Percentiles rank a stretch among this genome's conserved stretches.
phyloP scores from a whole-genome alignment of 306 rosid genomes.

The Mucuna pruriens region DNA sequence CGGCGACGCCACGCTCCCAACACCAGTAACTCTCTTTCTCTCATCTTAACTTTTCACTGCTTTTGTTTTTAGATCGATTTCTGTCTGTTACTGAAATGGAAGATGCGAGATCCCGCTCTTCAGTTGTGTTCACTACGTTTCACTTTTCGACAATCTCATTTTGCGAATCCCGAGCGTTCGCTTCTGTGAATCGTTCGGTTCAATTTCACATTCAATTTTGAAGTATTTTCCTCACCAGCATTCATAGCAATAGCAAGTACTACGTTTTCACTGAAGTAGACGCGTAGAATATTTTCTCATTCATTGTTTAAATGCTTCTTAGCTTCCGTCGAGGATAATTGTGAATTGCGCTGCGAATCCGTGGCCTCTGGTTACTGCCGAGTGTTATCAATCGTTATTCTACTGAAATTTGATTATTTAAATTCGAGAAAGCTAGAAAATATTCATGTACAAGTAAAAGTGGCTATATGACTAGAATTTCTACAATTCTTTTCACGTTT shows the following conservation, averaged over 20 bases:
- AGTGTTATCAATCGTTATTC: background rate
- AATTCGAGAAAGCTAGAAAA: background rate
- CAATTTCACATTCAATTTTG: background rate
- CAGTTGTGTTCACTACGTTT: background rate
- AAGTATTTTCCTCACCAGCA: background rate
- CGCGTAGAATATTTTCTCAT: background rate
- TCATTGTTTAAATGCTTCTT: background rate
- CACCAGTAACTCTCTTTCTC: background rate
- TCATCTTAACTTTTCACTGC: background rate
- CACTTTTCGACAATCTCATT: background rate
- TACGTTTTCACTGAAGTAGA: background rate
- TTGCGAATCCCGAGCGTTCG: background rate
- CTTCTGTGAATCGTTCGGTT: background rate
- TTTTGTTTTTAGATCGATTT: background rate
- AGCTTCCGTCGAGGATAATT: background rate
- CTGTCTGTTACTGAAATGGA: background rate
- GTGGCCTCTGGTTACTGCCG: background rate
- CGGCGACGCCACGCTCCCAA: background rate
- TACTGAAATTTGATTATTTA: background rate
- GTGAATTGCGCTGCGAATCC: background rate
- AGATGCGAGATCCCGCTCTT: slow-evolving; percentile 34
- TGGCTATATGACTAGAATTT: background rate
- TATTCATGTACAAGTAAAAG: background rate
- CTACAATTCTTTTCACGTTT: background rate
- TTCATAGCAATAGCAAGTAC: background rate